Percentiles rank a stretch among this genome's conserved stretches.
Conservation (phyloP, 208 protist genomes). For the Leishmania tropica region DNA sequence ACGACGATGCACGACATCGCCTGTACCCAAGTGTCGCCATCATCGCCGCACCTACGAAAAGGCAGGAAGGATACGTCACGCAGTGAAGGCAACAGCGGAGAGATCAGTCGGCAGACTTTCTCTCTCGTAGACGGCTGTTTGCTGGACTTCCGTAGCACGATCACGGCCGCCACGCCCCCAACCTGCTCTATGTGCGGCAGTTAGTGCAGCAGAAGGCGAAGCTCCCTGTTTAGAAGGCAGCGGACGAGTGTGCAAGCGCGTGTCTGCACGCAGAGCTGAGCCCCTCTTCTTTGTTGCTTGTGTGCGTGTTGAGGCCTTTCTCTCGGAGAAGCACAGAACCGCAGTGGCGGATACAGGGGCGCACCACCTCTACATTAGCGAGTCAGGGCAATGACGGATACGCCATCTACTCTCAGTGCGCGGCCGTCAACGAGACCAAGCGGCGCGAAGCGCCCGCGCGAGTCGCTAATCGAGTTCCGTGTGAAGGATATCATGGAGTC, state of each 20-base stretch:
- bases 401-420: conserved; percentile 31
- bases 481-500: conserved; percentile 62
- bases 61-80: neutral
- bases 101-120: neutral
- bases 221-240: neutral
- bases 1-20: neutral
- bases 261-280: neutral
- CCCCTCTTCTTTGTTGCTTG: neutral
- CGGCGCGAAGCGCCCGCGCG: conserved; percentile 53
- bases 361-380: neutral
- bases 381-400: conserved; percentile 22
- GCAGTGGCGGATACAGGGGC: neutral
- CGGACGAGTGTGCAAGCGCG: neutral
- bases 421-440: conserved; percentile 38
- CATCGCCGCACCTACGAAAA: neutral
- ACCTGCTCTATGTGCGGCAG: neutral
- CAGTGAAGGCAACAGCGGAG: neutral
- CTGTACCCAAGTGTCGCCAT: neutral
- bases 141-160: neutral
- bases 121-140: neutral
- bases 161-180: neutral
- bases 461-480: conserved; percentile 59
- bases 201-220: neutral
- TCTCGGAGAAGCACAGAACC: neutral
- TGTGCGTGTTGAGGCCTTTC: neutral